Conservation (phyloP, 2,329 filamentous ascomycete species). For the Curvularia spicifera region DNA sequence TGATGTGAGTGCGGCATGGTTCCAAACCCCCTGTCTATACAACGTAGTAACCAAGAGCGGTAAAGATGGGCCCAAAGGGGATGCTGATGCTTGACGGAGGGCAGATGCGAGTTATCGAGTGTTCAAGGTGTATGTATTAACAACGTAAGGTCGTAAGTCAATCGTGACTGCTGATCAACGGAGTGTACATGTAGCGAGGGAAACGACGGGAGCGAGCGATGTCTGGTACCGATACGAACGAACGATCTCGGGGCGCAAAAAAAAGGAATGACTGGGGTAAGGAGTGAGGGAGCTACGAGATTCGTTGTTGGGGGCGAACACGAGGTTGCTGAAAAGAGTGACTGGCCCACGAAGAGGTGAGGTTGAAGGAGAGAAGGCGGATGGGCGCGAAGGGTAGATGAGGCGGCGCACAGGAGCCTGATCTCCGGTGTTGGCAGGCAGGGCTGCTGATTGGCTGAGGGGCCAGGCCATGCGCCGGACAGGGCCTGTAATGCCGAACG, state of each 20-base stretch:
- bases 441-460: constrained; percentile 29
- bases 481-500: constrained; percentile 24
- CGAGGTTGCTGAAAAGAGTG: constrained; percentile 37
- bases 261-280: constrained; percentile 53
- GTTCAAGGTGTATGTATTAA: constrained; percentile 36
- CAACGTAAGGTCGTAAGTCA: constrained; percentile 46
- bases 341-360: constrained; percentile 41
- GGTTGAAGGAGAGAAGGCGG: constrained; percentile 39
- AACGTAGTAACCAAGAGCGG: constrained; percentile 20
- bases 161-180: constrained; percentile 31
- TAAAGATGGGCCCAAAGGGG: constrained; percentile 27
- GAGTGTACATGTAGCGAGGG: constrained; percentile 25
- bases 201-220: constrained; percentile 15
- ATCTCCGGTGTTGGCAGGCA: constrained; percentile 33
- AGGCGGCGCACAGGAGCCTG: constrained; percentile 35
- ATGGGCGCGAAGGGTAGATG: constrained; percentile 44
- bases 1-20: constrained; percentile 42
- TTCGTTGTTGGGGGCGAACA: constrained; percentile 23
- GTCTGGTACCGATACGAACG: constrained; percentile 21
- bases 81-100: constrained; percentile 17
- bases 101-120: constrained; percentile 6
- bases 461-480: constrained; percentile 31
- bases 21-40: constrained; percentile 26
- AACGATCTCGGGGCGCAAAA: constrained; percentile 34
- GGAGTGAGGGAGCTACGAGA: constrained; percentile 33